Conservation (phyloP, 2,329 filamentous ascomycete genomes). For the Pseudodiploospora longispora region DNA sequence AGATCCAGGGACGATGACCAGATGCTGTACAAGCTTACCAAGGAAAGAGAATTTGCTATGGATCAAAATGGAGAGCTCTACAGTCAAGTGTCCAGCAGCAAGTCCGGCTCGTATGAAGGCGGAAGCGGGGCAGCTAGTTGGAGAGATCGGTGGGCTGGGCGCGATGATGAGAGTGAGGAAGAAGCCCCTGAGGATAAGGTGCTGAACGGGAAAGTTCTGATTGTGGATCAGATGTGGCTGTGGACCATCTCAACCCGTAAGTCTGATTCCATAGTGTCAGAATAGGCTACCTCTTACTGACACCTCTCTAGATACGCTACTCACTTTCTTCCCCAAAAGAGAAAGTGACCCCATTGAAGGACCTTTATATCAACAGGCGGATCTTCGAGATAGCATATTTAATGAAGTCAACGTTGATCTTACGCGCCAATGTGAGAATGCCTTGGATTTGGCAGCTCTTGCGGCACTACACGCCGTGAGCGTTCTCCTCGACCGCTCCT, state of each 20-base stretch:
- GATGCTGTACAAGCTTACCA: slow-evolving; percentile 59
- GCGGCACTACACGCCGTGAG: slow-evolving; percentile 54
- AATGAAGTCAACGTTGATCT: slow-evolving; percentile 59
- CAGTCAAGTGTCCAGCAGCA: slow-evolving; percentile 21
- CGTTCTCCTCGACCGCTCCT: slow-evolving; percentile 50
- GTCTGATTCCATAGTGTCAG: slow-evolving; percentile 12
- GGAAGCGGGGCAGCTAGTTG: slow-evolving; percentile 20
- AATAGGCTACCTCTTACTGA: slow-evolving; percentile 5
- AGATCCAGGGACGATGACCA: slow-evolving; percentile 56
- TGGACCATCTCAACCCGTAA: slow-evolving; percentile 48
- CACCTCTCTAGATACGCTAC: slow-evolving; percentile 34
- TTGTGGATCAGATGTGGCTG: slow-evolving; percentile 60
- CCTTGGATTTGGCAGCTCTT: slow-evolving; percentile 54
- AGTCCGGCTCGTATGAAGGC: slow-evolving; percentile 16
- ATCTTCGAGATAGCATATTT: slow-evolving; percentile 55
- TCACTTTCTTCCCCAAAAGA: slow-evolving; percentile 48
- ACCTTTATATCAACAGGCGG: slow-evolving; percentile 50
- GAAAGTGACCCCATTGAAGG: slow-evolving; percentile 48
- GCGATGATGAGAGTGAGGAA: slow-evolving; percentile 11
- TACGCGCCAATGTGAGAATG: slow-evolving; percentile 53
- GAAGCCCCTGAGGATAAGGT: slow-evolving; percentile 27
- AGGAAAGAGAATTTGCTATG: slow-evolving; percentile 27
- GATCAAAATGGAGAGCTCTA: slow-evolving; percentile 17
- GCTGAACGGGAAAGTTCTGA: slow-evolving; percentile 50
- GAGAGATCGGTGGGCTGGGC: slow-evolving; percentile 15